Evolutionary conservation across 768 basidiomycete genomes (phyloP), one percentile per base, ranked within the genome.

Genomic region (Macrolepiota albuminosa): DNA sequence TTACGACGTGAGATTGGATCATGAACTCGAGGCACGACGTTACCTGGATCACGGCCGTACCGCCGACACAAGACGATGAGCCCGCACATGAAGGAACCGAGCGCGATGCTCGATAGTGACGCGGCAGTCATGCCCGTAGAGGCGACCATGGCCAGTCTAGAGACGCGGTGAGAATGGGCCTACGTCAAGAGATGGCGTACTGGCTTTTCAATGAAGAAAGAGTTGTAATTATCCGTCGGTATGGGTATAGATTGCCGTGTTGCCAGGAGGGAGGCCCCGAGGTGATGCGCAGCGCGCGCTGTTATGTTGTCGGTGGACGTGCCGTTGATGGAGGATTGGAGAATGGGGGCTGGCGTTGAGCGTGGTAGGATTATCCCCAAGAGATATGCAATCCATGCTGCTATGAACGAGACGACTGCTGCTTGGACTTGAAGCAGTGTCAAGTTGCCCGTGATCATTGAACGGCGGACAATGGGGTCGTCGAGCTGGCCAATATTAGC

Each of bases 401-500:
- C 93, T 9, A 97, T 76, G 67, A 89, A 89, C 1, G 94, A 93
- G 26, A 98, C 93, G 0, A 90, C 82, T 1, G 93, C 83, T 0
- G 95, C 95, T 71, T 99, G 97, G 2, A 98, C 91, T 70, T 98
- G 96, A 0, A 99, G 82, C 11, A 98, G 78, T 0, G 87, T 78
- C 47, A 98, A 73, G 71, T 95, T 97, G 45, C 95, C 95, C 3
- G 84, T 60, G 37, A 99, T 80, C 61, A 96, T 84, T 2, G 76
- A 70, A 5, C 83, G 81, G 4, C 92, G 84, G 8, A 76, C 78
- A 2, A 70, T 65, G 0, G 85, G 84, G 37, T 86, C 82, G 70
- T 98, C 94, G 5, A 99, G 85, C 61, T 94, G 86, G 47, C 96
- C 96, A 54, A 95, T 87, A 65, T 98, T 97, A 6, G 95, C 91